These are phyloP conservation scores for Diaporthe vaccinii DNA, from an alignment of 2,329 filamentous ascomycete species.

Conservation along the genomic window DNA sequence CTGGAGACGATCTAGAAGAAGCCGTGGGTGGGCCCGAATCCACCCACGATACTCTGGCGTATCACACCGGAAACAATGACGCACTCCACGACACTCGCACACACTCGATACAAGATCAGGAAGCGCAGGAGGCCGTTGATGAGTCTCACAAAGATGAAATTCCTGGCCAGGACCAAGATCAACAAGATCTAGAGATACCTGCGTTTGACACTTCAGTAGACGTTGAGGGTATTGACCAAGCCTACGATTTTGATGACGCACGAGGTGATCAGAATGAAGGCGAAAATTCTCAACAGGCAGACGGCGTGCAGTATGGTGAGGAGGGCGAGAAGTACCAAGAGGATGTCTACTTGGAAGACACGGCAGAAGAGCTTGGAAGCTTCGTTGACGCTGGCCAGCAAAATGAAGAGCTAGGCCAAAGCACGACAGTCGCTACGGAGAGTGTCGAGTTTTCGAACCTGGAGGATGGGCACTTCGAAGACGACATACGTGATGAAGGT, in stretches of 20 bases:
- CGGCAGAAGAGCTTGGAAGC: slow-evolving; percentile 15
- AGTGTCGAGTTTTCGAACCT: slow-evolving; percentile 15
- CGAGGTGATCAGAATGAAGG: slow-evolving; percentile 32
- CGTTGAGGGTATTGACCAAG: slow-evolving; percentile 5
- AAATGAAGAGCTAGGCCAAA: slow-evolving; percentile 29
- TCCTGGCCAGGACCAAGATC: background rate
- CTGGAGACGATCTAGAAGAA: slow-evolving; percentile 41
- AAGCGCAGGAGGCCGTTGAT: background rate
- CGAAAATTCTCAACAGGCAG: slow-evolving; percentile 7
- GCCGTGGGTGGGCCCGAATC: slow-evolving; percentile 36
- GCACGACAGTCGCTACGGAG: slow-evolving; percentile 10
- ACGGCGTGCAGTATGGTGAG: slow-evolving; percentile 37
- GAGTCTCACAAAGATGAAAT: background rate
- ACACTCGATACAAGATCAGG: slow-evolving; percentile 8
- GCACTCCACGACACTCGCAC: background rate
- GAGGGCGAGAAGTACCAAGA: slow-evolving; percentile 45
- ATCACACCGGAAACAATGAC: background rate
- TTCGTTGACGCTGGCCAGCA: slow-evolving; percentile 44
- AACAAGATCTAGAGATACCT: slow-evolving; percentile 23
- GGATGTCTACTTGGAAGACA: slow-evolving; percentile 54
- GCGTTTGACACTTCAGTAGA: background rate
- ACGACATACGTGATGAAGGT: slow-evolving; percentile 38
- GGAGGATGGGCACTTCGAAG: slow-evolving; percentile 9
- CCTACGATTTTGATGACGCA: slow-evolving; percentile 36
- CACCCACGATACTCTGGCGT: background rate